phyloP scores from a whole-genome alignment of 179 eudicot genomes.

The Drosera spatulata region DNA sequence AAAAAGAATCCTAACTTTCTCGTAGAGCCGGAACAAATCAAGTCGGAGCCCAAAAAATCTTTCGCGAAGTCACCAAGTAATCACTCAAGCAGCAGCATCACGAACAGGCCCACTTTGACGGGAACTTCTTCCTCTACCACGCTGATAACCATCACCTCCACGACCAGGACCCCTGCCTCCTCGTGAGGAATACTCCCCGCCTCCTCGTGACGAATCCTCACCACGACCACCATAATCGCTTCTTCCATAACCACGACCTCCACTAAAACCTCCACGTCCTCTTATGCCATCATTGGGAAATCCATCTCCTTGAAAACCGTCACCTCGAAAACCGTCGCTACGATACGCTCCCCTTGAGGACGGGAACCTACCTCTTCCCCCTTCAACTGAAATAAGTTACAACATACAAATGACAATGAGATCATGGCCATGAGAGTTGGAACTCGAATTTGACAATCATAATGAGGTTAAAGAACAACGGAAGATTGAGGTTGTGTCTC shows the following conservation, averaged over 20 bases:
- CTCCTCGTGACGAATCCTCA: background rate
- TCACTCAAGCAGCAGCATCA: too few species aligned
- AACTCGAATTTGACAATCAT: too few species aligned
- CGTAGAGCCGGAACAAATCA: too few species aligned
- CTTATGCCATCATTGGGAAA: slow-evolving; percentile 34
- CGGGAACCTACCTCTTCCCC: slow-evolving; percentile 52
- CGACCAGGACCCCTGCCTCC: slow-evolving; percentile 1
- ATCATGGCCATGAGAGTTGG: too few species aligned
- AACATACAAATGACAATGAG: too few species aligned
- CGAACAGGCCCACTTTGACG: too few species aligned
- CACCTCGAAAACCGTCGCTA: too few species aligned
- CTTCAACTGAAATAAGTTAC: slow-evolving; percentile 2
- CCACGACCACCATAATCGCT: slow-evolving; percentile 22
- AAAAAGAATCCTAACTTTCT: too few species aligned
- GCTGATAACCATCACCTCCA: background rate
- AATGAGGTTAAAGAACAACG: too few species aligned
- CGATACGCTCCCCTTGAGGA: slow-evolving; percentile 26
- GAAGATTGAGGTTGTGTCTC: slow-evolving; percentile 1
- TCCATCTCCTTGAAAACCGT: background rate
- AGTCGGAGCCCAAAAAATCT: too few species aligned
- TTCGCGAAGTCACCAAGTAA: too few species aligned
- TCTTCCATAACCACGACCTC: slow-evolving; percentile 42
- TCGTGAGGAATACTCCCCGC: background rate
- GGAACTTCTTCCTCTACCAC: too few species aligned
- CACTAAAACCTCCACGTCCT: slow-evolving; percentile 34